Evolutionary conservation across 169 alveolate genomes (phyloP).

Genomic region (Eimeria acervulina): DNA sequence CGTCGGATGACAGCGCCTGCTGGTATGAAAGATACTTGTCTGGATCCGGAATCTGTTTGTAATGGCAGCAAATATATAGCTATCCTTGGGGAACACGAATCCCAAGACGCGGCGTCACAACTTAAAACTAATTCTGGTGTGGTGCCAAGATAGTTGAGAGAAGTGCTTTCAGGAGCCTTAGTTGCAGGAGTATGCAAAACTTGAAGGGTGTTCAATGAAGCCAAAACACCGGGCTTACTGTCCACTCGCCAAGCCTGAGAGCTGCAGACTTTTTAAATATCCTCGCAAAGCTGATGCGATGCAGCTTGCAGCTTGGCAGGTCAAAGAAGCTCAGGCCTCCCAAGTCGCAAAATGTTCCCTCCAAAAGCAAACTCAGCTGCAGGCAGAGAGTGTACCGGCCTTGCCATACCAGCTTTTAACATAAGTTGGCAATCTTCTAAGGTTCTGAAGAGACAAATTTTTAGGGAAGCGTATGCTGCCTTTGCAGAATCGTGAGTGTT

Average conservation of each 20-base stretch:
- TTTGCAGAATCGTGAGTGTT: not conserved
- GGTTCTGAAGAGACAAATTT: not conserved
- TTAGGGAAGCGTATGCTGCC: not conserved
- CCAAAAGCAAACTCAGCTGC: conserved; percentile 71
- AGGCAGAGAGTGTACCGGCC: not conserved
- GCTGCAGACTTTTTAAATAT: conserved; percentile 41
- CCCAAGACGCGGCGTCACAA: not conserved
- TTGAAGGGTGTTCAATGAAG: not conserved
- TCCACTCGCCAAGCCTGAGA: conserved; percentile 38
- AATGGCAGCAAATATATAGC: not conserved
- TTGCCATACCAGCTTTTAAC: not conserved
- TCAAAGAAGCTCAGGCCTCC: conserved; percentile 64
- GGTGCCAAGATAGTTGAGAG: not conserved
- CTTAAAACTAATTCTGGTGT: not conserved
- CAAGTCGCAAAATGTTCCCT: conserved; percentile 74
- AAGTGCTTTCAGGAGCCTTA: not conserved
- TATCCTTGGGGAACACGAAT: not conserved
- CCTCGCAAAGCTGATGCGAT: conserved; percentile 68
- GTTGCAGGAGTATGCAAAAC: not conserved
- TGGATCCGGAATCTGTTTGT: conserved; percentile 60
- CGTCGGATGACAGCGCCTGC: conserved; percentile 62
- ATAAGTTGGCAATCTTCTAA: not conserved
- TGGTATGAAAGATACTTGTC: conserved; percentile 64
- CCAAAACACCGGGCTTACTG: conserved; percentile 36
- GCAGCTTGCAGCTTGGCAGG: conserved; percentile 69